Percentiles rank a stretch among this genome's conserved stretches.
These are phyloP conservation scores for Aspergillus flavus DNA, from an alignment of 2,329 filamentous ascomycete genomes.

Conservation along the genomic window DNA sequence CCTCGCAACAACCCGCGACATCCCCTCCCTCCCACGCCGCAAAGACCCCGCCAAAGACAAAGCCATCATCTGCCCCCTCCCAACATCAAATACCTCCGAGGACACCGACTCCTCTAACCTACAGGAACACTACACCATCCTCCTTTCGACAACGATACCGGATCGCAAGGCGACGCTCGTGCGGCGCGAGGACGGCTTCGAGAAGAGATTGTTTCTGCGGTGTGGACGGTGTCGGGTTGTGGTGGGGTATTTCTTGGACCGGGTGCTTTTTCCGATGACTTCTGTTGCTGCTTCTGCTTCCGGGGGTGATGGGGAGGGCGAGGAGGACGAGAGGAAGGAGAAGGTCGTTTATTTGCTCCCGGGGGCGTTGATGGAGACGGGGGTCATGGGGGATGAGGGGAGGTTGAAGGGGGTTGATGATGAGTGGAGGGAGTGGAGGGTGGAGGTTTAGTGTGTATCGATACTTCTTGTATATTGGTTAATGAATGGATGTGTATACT, in stretches of 20 bases:
- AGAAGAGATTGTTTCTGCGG: constrained; percentile 62
- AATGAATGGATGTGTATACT: background rate
- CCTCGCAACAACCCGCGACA: constrained; percentile 59
- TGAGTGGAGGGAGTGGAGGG: constrained; percentile 41
- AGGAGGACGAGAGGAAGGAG: constrained; percentile 34
- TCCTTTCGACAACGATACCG: constrained; percentile 52
- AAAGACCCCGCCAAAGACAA: constrained; percentile 52
- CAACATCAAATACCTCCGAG: constrained; percentile 24
- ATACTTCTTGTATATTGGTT: background rate
- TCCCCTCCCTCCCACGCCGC: constrained; percentile 58
- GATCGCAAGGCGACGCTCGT: constrained; percentile 56
- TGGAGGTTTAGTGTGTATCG: background rate
- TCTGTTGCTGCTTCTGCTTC: constrained; percentile 9
- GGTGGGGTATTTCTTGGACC: constrained; percentile 65
- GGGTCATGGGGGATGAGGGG: constrained; percentile 52
- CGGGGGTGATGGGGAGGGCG: constrained; percentile 19
- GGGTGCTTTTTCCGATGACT: constrained; percentile 46
- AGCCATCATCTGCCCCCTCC: constrained; percentile 61
- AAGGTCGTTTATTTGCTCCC: constrained; percentile 63
- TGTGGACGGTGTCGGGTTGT: constrained; percentile 64
- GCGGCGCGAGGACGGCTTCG: constrained; percentile 64
- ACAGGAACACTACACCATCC: constrained; percentile 49
- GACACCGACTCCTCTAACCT: constrained; percentile 18
- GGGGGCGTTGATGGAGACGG: constrained; percentile 61
- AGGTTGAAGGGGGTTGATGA: constrained; percentile 31